phyloP scores from a whole-genome alignment of 768 basidiomycete species.

The Lepiota brunneoincarnata region DNA sequence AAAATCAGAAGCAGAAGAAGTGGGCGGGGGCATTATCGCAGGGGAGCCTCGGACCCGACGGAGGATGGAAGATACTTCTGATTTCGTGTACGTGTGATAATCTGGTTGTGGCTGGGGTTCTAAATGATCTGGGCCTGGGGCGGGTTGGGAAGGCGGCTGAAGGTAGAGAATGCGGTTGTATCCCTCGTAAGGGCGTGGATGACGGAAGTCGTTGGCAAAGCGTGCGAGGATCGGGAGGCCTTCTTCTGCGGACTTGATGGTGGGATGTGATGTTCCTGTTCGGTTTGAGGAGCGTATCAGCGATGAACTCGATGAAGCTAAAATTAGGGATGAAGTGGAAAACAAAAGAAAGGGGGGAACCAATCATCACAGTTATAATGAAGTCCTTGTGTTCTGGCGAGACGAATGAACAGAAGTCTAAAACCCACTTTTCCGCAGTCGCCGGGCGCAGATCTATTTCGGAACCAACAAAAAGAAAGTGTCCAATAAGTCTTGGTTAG shows the following conservation, averaged over 20 bases:
- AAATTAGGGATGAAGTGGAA: conserved; percentile 6
- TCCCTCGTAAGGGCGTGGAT: conserved; percentile 58
- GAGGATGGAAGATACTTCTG: conserved; percentile 52
- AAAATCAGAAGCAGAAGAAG: conserved; percentile 38
- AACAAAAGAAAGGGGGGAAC: neutral
- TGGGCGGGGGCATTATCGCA: conserved; percentile 34
- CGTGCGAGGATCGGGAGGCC: conserved; percentile 61
- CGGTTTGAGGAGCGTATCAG: conserved; percentile 8
- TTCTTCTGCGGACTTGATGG: conserved; percentile 60
- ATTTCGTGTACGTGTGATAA: no score
- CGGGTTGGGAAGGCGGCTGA: conserved; percentile 37
- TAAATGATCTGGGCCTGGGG: conserved; percentile 18
- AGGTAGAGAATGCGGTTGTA: conserved; percentile 58
- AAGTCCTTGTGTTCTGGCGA: neutral
- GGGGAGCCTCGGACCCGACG: conserved; percentile 46
- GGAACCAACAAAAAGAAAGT: conserved; percentile 1
- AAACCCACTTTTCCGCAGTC: conserved; percentile 1
- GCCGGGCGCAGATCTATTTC: conserved; percentile 6
- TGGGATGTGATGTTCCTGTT: conserved; percentile 72
- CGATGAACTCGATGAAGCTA: neutral
- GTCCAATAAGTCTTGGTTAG: neutral
- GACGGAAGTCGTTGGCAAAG: conserved; percentile 59
- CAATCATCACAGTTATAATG: neutral
- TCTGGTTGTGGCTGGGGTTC: no score
- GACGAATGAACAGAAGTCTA: neutral